Evolutionary conservation across 495 filamentous ascomycete genomes (phyloP).

Genomic region (Lophiotrema nucula): DNA sequence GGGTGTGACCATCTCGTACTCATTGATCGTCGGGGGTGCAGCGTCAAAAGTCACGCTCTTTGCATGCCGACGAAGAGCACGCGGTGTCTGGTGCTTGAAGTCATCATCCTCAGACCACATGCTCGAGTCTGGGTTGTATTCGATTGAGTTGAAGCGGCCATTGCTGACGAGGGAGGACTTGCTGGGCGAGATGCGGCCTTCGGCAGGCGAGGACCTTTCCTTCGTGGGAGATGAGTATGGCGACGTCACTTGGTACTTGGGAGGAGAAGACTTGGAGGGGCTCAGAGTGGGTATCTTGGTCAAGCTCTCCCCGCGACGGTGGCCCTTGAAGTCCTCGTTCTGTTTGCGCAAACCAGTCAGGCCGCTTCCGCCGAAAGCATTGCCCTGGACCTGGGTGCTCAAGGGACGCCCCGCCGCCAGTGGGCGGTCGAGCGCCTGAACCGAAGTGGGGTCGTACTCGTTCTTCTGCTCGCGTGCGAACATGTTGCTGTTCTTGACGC

Average conservation of each 20-base stretch:
- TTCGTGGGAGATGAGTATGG: constrained; percentile 37
- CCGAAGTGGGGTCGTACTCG: constrained; percentile 81
- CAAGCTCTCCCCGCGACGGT: constrained; percentile 41
- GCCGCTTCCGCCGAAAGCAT: constrained; percentile 52
- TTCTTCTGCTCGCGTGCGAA: constrained; percentile 84
- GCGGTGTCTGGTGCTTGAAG: constrained; percentile 52
- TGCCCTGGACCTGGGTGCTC: constrained; percentile 61
- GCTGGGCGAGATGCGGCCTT: constrained; percentile 70
- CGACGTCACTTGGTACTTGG: constrained; percentile 5
- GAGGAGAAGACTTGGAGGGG: constrained; percentile 33
- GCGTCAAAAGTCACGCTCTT: constrained; percentile 97
- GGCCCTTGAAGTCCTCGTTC: constrained; percentile 36
- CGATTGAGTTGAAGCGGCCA: constrained; percentile 64
- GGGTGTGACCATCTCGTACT: constrained; percentile 96
- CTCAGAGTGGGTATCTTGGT: constrained; percentile 40
- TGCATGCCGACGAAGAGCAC: constrained; percentile 70
- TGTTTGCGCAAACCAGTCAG: constrained; percentile 48
- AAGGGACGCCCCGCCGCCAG: constrained; percentile 61
- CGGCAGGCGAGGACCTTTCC: constrained; percentile 62
- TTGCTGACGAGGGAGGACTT: constrained; percentile 73
- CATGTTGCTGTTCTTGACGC: constrained; percentile 96
- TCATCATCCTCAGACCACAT: constrained; percentile 45
- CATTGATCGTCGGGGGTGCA: constrained; percentile 88
- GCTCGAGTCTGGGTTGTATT: constrained; percentile 63
- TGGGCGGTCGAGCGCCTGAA: constrained; percentile 73